These are phyloP conservation scores for Sporothrix mexicana DNA, from an alignment of 2,329 filamentous ascomycete genomes.

Conservation along the genomic window DNA sequence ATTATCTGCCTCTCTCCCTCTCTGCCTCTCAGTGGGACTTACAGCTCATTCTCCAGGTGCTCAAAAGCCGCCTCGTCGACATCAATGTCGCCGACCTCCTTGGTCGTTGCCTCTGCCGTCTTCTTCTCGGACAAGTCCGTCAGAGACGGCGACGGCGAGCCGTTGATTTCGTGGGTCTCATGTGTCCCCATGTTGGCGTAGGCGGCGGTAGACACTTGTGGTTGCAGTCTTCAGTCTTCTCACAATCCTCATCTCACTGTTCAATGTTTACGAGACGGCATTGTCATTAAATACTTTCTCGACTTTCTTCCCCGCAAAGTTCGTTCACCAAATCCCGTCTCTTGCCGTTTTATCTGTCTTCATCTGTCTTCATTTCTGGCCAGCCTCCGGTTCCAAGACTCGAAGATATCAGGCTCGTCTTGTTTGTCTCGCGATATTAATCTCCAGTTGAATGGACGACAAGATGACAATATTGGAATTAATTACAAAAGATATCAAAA, in stretches of 20 bases:
- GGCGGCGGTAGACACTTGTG: too few relatives aligned
- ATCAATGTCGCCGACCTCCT: not conserved
- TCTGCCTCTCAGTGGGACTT: not conserved
- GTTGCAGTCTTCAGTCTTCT: too few relatives aligned
- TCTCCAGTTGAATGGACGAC: conserved; percentile 7
- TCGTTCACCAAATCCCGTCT: not conserved
- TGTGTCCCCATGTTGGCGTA: too few relatives aligned
- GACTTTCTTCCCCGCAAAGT: conserved; percentile 24
- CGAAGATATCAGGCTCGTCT: not conserved
- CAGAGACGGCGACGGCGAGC: conserved; percentile 22
- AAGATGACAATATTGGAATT: too few relatives aligned
- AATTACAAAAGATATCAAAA: not conserved
- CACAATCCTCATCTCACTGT: too few relatives aligned
- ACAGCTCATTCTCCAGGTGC: conserved; percentile 31
- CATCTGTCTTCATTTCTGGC: not conserved
- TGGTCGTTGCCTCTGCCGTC: conserved; percentile 27
- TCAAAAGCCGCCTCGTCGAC: conserved; percentile 28
- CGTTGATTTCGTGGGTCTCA: conserved; percentile 21
- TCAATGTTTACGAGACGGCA: not conserved
- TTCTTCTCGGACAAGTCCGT: conserved; percentile 37
- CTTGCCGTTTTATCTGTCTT: not conserved
- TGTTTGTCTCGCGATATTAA: conserved; percentile 15
- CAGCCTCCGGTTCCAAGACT: not conserved
- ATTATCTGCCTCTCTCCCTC: not conserved
- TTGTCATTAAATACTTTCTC: conserved; percentile 16